Percentiles rank a stretch among this genome's conserved stretches.
phyloP scores from a whole-genome alignment of 1,284 basidiomycete species.

The Cryptococcus sp. region DNA sequence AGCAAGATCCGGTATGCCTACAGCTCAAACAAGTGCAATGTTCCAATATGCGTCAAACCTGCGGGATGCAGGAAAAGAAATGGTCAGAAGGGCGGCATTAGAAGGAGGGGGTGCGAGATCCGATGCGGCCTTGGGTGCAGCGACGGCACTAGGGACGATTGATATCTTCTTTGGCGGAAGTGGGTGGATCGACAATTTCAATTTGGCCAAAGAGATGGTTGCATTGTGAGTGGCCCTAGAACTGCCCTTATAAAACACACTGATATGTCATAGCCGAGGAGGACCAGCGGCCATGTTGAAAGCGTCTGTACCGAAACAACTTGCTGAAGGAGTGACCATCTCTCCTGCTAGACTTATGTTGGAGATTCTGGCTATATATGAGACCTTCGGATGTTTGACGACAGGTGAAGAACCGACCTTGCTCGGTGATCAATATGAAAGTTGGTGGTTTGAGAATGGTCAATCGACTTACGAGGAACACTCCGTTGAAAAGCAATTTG shows the following conservation, averaged over 20 bases:
- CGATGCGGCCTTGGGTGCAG: constrained; percentile 49
- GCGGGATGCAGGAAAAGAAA: constrained; percentile 35
- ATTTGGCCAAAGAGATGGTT: constrained; percentile 49
- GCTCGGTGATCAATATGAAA: constrained; percentile 44
- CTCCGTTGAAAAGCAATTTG: constrained; percentile 54
- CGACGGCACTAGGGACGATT: constrained; percentile 47
- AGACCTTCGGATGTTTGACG: constrained; percentile 52
- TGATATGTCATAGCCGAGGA: constrained; percentile 35
- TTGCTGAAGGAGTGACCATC: constrained; percentile 46
- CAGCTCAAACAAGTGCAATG: constrained; percentile 33
- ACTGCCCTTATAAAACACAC: not conserved
- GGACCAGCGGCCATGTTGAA: constrained; percentile 46
- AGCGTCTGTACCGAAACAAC: constrained; percentile 22
- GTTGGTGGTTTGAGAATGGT: constrained; percentile 49
- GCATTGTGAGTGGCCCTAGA: constrained; percentile 38
- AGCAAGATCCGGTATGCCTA: constrained; percentile 35
- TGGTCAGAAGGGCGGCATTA: constrained; percentile 27
- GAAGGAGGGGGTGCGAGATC: constrained; percentile 27
- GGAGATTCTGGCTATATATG: constrained; percentile 53
- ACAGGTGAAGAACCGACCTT: constrained; percentile 49
- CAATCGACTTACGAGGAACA: constrained; percentile 45
- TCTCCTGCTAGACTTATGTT: constrained; percentile 48
- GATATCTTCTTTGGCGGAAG: constrained; percentile 53
- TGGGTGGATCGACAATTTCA: constrained; percentile 51
- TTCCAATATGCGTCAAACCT: constrained; percentile 38